Evolutionary conservation across 352 stramenopile genomes (phyloP).

Genomic region (Globisporangium canariense): DNA sequence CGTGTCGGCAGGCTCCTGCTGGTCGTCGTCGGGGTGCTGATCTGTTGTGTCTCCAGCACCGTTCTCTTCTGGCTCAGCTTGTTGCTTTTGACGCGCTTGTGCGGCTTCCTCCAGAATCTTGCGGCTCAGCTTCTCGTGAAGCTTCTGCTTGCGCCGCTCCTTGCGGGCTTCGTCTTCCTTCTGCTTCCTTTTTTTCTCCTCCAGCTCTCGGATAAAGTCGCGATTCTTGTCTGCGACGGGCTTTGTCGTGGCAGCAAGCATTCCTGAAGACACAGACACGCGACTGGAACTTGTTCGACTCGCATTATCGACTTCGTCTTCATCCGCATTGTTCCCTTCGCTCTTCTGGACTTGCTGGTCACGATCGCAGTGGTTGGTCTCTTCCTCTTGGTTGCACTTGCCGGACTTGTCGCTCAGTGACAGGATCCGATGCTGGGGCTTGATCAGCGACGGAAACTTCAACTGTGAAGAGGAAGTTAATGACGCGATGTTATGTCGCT

Average conservation of each 20-base stretch:
- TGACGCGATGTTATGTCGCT: conserved; percentile 10
- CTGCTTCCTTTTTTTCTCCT: conserved; percentile 70
- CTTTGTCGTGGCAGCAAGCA: not conserved
- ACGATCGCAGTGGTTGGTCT: conserved; percentile 7
- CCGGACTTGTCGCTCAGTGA: not conserved
- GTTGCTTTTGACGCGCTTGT: conserved; percentile 27
- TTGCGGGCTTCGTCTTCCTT: conserved; percentile 44
- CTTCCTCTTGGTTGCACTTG: conserved; percentile 45
- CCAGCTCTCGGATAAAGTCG: conserved; percentile 65
- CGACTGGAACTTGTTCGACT: conserved; percentile 17
- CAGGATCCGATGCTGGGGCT: conserved; percentile 20
- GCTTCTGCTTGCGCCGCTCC: conserved; percentile 49
- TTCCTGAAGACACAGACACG: conserved; percentile 16
- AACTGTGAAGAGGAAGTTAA: conserved; percentile 18
- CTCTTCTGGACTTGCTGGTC: conserved; percentile 15
- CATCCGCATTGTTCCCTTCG: conserved; percentile 22
- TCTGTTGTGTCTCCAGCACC: conserved; percentile 15
- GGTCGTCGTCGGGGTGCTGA: not conserved
- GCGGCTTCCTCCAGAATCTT: conserved; percentile 53
- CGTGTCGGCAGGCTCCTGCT: conserved; percentile 4
- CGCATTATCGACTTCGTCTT: conserved; percentile 19
- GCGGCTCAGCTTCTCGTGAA: conserved; percentile 52
- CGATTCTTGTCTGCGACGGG: conserved; percentile 46
- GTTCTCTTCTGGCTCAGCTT: conserved; percentile 20
- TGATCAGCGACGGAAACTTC: conserved; percentile 41